Evolutionary conservation across 495 filamentous ascomycete genomes (phyloP), one percentile per base, ranked within the genome.

Genomic region (Xylaria bambusicola): DNA sequence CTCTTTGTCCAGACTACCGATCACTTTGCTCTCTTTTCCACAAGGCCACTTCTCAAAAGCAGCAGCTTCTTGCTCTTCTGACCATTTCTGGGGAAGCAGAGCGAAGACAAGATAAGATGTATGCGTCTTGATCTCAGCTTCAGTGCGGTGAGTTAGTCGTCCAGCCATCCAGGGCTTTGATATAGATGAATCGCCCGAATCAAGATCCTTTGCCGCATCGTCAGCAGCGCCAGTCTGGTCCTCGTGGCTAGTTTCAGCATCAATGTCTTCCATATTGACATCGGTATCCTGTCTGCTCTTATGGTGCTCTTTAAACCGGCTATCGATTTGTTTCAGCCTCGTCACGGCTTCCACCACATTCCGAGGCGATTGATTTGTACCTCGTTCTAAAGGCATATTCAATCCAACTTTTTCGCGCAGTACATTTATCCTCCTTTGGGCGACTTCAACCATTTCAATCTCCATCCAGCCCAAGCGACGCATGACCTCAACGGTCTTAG

Each of bases 61-160:
- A 15, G 74, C 78, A n/a, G 80, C 77, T 73, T 99, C 94, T 65
- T 96, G 89, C 62, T 88, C 89, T 48, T 84, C 87, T 0, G 76
- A 85, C 95, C 94, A 98, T 52, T 88, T 87, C 49, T 84, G 77
- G 12, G 95, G 95, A 52, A 99, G 74, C 5, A 94, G 75, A 1
- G 95, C 94, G 81, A 99, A 98, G 6, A 95, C 88, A 15, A 99
- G 80, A 72, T 98, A 99, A 12, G 87, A 91, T 0, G 94, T 99
- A 73, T 99, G 94, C 9, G 86, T 92, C 81, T 96, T 97, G 29
- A 97, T 72, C 74, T 99, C 93, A 1, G 86, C 79, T 75, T 98
- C 94, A 5, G 86, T 82, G 23, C 92, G 84, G 60, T 92, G 90
- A 9, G 89, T 79, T 54, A 97, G 62, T 18, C 85, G 83, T 5